Evolutionary conservation across 2,329 filamentous ascomycete genomes (phyloP), one percentile per base, ranked within the genome.

Genomic region (Periconia sp.): DNA sequence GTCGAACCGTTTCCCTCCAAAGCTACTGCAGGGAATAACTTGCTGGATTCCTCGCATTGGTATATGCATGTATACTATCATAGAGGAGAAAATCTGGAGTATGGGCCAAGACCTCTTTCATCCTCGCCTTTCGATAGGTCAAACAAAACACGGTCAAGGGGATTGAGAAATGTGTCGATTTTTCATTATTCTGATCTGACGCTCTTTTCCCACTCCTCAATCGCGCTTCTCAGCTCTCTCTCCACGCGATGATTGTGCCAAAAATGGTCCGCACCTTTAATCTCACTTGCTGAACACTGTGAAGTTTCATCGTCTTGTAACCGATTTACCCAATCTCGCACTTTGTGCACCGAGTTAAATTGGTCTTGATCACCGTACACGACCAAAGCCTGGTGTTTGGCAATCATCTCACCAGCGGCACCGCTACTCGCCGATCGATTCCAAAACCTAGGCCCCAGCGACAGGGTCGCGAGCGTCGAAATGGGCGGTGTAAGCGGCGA

Each of bases 281-380:
- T 70, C 54, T 81, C 77, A 15, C 72, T 64, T 60, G 75, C 75
- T 23, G 61, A 59, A 54, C 82, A 80, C 10, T 55, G 51, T 14
- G 54, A 55, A 3, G 53, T 60, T 9, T 60, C 40, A 5, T 64
- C 66, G 5, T 50, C 68, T 17, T 73, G 70, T 43, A 92, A 73
- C 54, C 77, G 80, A 41, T 76, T 74, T 10, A 79, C 78, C 92
- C 92, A 96, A 1, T 78, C 74, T 11, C 82, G 80, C 61, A 92
- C 77, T 70, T 84, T 89, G 53, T 79, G 81, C 3, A 77, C 78
- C 1, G 86, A 82, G 1, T 90, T 86, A 59, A 97, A 95, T 0
- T 81, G 75, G 70, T 97, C 92, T 3, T 82, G 78, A 47, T 87
- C 84, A 1, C 92, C 93, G 65, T 87, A 96, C 0, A 96, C 73